phyloP scores from a whole-genome alignment of 331 rosid species.

The Rosa hybrid region DNA sequence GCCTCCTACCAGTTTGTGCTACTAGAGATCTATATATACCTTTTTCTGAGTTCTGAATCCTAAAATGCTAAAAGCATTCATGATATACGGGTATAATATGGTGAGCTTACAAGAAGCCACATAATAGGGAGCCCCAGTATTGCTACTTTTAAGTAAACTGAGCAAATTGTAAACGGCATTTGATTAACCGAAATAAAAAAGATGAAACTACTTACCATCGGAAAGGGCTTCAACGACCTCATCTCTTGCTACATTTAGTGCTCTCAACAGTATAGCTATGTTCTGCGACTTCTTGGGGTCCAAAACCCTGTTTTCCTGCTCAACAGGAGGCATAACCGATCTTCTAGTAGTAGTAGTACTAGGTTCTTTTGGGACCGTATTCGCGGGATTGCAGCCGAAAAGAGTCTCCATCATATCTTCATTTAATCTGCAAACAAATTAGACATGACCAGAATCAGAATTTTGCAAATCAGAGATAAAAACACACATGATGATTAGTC shows the following conservation, averaged over 20 bases:
- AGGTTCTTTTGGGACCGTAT: constrained; percentile 61
- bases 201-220: constrained; percentile 58
- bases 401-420: constrained; percentile 99
- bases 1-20: constrained; percentile 14
- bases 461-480: neutral
- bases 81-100: neutral
- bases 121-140: neutral
- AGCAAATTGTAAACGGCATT: neutral
- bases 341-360: constrained; percentile 51
- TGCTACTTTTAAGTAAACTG: neutral
- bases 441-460: constrained; percentile 16
- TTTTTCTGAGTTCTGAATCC: constrained; percentile 1
- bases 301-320: constrained; percentile 73
- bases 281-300: constrained; percentile 98
- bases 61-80: constrained; percentile 9
- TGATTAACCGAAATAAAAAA: constrained; percentile 11
- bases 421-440: constrained; percentile 55
- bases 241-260: constrained; percentile 85
- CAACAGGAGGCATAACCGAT: constrained; percentile 69
- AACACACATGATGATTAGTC: no score
- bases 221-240: constrained; percentile 93
- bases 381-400: constrained; percentile 68
- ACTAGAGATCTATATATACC: constrained; percentile 9
- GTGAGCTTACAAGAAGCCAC: neutral
- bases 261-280: constrained; percentile 89